Conservation (phyloP, 2,329 filamentous ascomycete species). For the Emericellopsis cladophorae region DNA sequence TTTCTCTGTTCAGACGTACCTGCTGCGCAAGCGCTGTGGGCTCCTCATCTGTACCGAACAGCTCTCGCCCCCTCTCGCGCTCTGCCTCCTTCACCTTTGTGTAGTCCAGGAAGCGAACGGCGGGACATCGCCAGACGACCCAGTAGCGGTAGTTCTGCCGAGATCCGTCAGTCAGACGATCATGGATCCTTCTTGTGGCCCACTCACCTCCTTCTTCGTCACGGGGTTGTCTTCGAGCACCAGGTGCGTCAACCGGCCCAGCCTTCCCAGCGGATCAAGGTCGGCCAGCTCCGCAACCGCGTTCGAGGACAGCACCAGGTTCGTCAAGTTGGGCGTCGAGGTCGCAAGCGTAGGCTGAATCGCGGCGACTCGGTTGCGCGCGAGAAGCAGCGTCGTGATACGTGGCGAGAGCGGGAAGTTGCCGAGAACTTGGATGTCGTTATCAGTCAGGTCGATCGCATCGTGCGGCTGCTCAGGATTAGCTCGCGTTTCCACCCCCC, state of each 20-base stretch:
- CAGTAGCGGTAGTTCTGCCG: slow-evolving; percentile 79
- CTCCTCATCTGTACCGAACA: slow-evolving; percentile 70
- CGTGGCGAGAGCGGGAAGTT: slow-evolving; percentile 91
- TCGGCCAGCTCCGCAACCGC: slow-evolving; percentile 75
- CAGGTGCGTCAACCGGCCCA: slow-evolving; percentile 64
- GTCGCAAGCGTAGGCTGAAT: slow-evolving; percentile 67
- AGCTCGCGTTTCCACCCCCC: not conserved
- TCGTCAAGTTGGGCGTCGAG: slow-evolving; percentile 70
- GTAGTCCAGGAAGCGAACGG: slow-evolving; percentile 84
- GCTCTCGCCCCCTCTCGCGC: slow-evolving; percentile 58
- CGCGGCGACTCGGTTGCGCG: slow-evolving; percentile 72
- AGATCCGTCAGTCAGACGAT: not conserved
- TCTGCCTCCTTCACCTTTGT: slow-evolving; percentile 82
- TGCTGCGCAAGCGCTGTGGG: slow-evolving; percentile 71
- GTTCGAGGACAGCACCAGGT: slow-evolving; percentile 75
- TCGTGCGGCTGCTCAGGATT: slow-evolving; percentile 61
- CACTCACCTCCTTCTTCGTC: slow-evolving; percentile 74
- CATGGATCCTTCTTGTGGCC: not conserved
- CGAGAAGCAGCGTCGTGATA: slow-evolving; percentile 75
- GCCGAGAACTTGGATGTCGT: slow-evolving; percentile 78
- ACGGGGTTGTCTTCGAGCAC: slow-evolving; percentile 81
- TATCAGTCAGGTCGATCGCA: slow-evolving; percentile 96
- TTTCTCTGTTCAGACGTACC: slow-evolving; percentile 22
- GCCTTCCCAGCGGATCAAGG: slow-evolving; percentile 62
- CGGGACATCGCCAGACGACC: slow-evolving; percentile 77